phyloP scores from a whole-genome alignment of 1,139 yeast species.

The Yarrowia galli region DNA sequence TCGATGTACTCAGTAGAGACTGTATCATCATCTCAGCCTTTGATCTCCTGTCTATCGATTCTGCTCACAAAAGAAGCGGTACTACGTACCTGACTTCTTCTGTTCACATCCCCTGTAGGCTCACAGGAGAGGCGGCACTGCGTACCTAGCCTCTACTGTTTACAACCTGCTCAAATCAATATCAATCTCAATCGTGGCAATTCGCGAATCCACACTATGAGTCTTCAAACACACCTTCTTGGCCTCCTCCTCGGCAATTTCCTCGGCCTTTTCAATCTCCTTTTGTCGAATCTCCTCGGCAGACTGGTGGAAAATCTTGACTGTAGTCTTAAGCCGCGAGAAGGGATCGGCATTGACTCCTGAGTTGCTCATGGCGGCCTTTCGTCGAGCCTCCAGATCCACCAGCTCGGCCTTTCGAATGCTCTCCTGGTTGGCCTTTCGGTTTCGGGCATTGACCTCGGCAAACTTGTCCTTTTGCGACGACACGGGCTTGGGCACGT shows the following conservation, averaged over 20 bases:
- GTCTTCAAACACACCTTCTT: constrained; percentile 42
- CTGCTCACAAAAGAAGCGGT: no score
- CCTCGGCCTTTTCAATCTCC: constrained; percentile 42
- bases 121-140: neutral
- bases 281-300: constrained; percentile 44
- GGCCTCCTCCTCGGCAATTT: constrained; percentile 51
- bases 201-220: neutral
- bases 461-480: constrained; percentile 55
- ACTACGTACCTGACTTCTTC: no score
- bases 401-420: constrained; percentile 81
- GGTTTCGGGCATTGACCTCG: constrained; percentile 78
- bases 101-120: no score
- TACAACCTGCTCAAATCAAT: neutral
- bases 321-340: constrained; percentile 83
- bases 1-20: neutral
- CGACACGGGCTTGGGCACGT: constrained; percentile 41
- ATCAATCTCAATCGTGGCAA: constrained; percentile 28
- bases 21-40: no score
- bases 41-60: no score
- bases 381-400: constrained; percentile 64
- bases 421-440: constrained; percentile 77
- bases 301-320: constrained; percentile 75
- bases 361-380: constrained; percentile 53
- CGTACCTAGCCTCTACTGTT: neutral
- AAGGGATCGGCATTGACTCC: constrained; percentile 79